Percentiles rank a stretch among this genome's conserved stretches.
These are phyloP conservation scores for Hygrocybe punicea DNA, from an alignment of 768 basidiomycete species.

Conservation along the genomic window DNA sequence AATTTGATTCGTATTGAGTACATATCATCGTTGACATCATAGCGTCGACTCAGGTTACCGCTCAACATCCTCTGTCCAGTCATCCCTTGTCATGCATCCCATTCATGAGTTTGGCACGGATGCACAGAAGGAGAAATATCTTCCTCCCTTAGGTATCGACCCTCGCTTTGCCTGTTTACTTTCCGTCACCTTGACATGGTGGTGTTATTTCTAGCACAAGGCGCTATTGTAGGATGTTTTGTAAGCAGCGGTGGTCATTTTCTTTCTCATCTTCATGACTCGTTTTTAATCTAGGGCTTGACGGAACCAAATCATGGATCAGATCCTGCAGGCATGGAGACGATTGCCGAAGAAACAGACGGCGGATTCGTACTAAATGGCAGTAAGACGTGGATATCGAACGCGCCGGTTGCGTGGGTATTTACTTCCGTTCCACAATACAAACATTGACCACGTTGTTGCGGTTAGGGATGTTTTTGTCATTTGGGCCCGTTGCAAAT, in stretches of 20 bases:
- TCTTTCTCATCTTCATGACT: neutral
- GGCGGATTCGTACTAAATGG: conserved; percentile 86
- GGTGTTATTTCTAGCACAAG: conserved; percentile 52
- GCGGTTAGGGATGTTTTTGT: conserved; percentile 75
- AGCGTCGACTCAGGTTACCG: conserved; percentile 97
- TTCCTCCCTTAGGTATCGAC: conserved; percentile 72
- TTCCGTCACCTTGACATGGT: neutral
- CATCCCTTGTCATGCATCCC: conserved; percentile 94
- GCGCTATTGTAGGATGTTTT: conserved; percentile 89
- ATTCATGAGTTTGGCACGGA: conserved; percentile 86
- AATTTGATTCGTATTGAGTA: neutral
- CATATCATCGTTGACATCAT: neutral
- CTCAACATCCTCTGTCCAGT: conserved; percentile 92
- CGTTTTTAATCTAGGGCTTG: conserved; percentile 62
- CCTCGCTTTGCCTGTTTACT: neutral
- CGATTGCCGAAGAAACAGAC: conserved; percentile 77
- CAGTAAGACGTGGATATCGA: conserved; percentile 97
- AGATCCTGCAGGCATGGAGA: conserved; percentile 97
- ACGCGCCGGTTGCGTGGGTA: conserved; percentile 83
- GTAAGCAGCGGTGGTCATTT: conserved; percentile 46
- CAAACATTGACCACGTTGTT: conserved; percentile 8
- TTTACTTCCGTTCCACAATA: neutral
- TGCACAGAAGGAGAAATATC: conserved; percentile 85
- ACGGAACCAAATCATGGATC: conserved; percentile 98
- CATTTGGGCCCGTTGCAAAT: conserved; percentile 92